These are phyloP conservation scores for Macrophomina phaseolina DNA, from an alignment of 2,329 filamentous ascomycete genomes.

Conservation along the genomic window DNA sequence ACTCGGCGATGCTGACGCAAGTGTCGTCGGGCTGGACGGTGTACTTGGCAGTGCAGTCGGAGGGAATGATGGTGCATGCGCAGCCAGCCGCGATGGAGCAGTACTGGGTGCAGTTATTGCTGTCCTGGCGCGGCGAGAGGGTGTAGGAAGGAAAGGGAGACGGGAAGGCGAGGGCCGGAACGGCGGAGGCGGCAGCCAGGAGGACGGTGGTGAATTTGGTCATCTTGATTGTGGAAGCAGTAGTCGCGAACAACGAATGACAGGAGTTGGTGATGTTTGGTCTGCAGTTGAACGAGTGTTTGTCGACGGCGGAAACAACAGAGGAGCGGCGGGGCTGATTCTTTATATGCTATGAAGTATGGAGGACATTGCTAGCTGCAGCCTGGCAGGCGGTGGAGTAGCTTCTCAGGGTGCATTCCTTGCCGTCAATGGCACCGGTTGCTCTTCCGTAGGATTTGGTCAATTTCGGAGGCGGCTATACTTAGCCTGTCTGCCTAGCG, in stretches of 20 bases:
- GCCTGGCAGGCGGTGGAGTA: background rate
- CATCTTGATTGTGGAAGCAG: background rate
- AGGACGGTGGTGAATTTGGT: constrained; percentile 9
- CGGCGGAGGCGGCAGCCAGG: constrained; percentile 5
- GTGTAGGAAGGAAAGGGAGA: constrained; percentile 15
- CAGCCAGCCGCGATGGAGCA: constrained; percentile 34
- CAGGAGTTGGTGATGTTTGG: background rate
- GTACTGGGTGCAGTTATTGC: constrained; percentile 32
- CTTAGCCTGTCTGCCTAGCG: constrained; percentile 1
- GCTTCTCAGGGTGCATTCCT: background rate
- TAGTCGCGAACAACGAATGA: background rate
- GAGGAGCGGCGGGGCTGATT: background rate
- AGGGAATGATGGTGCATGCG: constrained; percentile 34
- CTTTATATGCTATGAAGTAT: background rate
- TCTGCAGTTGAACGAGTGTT: background rate
- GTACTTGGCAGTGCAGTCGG: constrained; percentile 37
- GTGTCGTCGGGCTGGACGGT: constrained; percentile 38
- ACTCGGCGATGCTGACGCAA: constrained; percentile 39
- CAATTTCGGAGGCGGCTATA: constrained; percentile 14
- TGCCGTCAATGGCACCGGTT: background rate
- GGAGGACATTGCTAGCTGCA: constrained; percentile 3
- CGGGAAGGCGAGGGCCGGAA: constrained; percentile 4
- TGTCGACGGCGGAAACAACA: background rate
- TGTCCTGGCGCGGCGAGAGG: background rate
- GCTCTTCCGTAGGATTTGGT: background rate